These are phyloP conservation scores for Boletus rubropictus DNA, from an alignment of 768 basidiomycete genomes.

Conservation along the genomic window DNA sequence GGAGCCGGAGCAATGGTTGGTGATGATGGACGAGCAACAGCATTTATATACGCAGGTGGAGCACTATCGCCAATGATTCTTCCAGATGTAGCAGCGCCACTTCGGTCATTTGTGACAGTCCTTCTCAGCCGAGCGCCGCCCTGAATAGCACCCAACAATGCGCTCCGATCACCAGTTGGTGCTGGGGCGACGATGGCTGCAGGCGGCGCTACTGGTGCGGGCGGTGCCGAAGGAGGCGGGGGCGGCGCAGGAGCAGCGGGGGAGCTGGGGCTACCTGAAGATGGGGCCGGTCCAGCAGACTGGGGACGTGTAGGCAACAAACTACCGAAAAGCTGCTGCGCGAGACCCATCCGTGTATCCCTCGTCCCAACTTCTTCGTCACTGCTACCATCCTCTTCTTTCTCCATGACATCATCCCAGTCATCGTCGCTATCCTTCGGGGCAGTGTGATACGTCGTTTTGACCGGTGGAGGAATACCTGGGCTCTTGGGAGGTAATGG, in stretches of 20 bases:
- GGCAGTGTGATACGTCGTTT: constrained; percentile 57
- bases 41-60: constrained; percentile 64
- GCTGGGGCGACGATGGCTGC: constrained; percentile 33
- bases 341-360: constrained; percentile 62
- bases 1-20: constrained; percentile 9
- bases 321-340: constrained; percentile 71
- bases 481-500: constrained; percentile 35
- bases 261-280: constrained; percentile 22
- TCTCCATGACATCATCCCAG: constrained; percentile 81
- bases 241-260: constrained; percentile 35
- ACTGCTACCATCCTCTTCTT: constrained; percentile 61
- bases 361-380: constrained; percentile 77
- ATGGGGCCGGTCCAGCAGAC: constrained; percentile 41
- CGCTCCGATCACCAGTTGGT: constrained; percentile 50
- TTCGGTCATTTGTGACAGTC: constrained; percentile 79
- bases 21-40: constrained; percentile 37
- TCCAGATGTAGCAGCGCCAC: constrained; percentile 62
- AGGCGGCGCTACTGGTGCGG: constrained; percentile 13
- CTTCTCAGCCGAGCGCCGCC: constrained; percentile 66
- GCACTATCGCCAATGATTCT: constrained; percentile 70
- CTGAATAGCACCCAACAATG: constrained; percentile 76
- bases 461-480: constrained; percentile 42
- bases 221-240: constrained; percentile 32
- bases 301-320: constrained; percentile 56
- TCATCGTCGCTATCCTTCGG: constrained; percentile 62